Evolutionary conservation across 2,329 filamentous ascomycete species (phyloP), one percentile per base, ranked within the genome.

Genomic region (Byssothecium circinans): DNA sequence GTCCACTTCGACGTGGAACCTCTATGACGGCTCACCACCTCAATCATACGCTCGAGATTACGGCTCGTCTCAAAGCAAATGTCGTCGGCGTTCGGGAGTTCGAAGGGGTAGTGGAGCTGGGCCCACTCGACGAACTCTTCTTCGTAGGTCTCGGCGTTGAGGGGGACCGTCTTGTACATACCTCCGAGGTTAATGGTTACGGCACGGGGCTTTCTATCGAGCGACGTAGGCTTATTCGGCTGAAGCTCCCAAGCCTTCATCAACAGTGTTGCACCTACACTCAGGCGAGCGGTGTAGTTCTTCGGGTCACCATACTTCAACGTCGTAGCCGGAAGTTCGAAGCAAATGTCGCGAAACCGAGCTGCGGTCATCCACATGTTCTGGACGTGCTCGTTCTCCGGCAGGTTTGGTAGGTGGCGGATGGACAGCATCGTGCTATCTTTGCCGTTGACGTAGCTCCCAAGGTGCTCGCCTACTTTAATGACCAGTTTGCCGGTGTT

Each of bases 131-230:
- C n/a, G 14, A 37, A 35, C 17, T 36, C 17, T 27, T 44, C 36
- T 3, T 5, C 11, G 4, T 25, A 36, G 8, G 8, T 32, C 2
- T 27, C 17, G 8, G 35, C 29, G 14, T 52, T 58, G 51, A 56
- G 54, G 2, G 56, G 53, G 10, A 58, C n/a, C 12, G 35, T 40
- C 5, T 52, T 46, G 41, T 54, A 54, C 6, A 58, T 20, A 25
- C 29, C 41, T 10, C 46, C 45, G 2, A 58, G 43, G 10, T 53
- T 17, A 1, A 58, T 23, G 10, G 37, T 43, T 3, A 54, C 51
- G 1, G 22, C 41, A 18, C 34, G 48, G 10, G 47, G 20, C 5
- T 34, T 23, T 6, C 8, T 19, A n/a, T 4, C 6, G 6, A 32
- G 12, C 17, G 22, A 29, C 14, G 33, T 34, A 17, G 38, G 29